Conservation (phyloP, 257 asterid species). For the Solanum chmielewskii region DNA sequence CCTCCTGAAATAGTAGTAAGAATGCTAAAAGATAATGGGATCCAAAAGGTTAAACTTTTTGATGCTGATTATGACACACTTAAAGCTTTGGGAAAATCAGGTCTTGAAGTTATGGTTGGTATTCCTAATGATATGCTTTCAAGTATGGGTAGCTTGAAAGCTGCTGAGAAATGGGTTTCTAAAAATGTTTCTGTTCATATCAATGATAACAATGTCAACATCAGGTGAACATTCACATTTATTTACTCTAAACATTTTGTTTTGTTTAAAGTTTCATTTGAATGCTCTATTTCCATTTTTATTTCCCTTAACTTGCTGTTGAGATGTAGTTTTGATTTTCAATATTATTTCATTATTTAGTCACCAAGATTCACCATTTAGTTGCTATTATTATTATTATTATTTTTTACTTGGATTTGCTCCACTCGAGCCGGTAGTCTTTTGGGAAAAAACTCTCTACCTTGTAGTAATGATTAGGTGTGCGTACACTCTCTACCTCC, state of each 20-base stretch:
- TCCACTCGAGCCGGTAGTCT: not conserved
- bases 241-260: not conserved
- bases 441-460: not conserved
- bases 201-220: constrained; percentile 35
- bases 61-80: constrained; percentile 70
- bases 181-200: constrained; percentile 58
- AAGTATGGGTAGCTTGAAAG: constrained; percentile 37
- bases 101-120: constrained; percentile 89
- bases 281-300: not conserved
- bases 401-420: not conserved
- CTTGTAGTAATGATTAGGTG: not conserved
- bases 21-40: constrained; percentile 68
- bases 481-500: not conserved
- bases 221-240: constrained; percentile 36
- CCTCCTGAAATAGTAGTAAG: constrained; percentile 62
- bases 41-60: constrained; percentile 77
- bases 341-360: not conserved
- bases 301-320: not conserved
- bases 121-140: constrained; percentile 84
- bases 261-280: not conserved
- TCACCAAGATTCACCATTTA: not conserved
- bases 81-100: constrained; percentile 54
- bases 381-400: not conserved
- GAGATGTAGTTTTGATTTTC: not conserved
- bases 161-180: constrained; percentile 78